A percentile compares a stretch with the other conserved stretches of the same genome.
phyloP scores from a whole-genome alignment of 2,329 filamentous ascomycete species.

The Gremmenia infestans region DNA sequence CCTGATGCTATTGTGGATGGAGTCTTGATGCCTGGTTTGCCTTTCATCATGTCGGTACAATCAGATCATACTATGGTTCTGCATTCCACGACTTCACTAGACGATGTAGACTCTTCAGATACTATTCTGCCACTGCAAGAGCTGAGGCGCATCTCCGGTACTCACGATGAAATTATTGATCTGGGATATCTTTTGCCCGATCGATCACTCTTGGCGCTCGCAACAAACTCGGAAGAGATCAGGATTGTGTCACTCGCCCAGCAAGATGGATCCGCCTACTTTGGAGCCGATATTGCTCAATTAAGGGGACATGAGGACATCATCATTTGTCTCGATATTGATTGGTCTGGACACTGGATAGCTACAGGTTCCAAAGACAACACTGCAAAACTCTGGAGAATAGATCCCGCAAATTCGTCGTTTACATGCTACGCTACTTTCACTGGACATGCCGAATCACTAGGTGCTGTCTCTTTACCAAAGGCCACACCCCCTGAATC shows the following conservation, averaged over 20 bases:
- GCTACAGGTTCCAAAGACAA: slow-evolving; percentile 97
- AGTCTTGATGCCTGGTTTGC: slow-evolving; percentile 58
- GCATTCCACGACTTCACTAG: slow-evolving; percentile 52
- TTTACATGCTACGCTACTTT: slow-evolving; percentile 79
- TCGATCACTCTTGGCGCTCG: slow-evolving; percentile 77
- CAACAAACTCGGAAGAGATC: slow-evolving; percentile 92
- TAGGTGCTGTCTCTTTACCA: slow-evolving; percentile 84
- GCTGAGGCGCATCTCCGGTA: slow-evolving; percentile 82
- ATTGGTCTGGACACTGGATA: slow-evolving; percentile 97
- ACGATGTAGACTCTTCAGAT: slow-evolving; percentile 31
- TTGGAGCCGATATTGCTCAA: slow-evolving; percentile 82
- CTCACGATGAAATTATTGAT: slow-evolving; percentile 97
- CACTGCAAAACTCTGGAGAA: slow-evolving; percentile 81
- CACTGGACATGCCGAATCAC: slow-evolving; percentile 87
- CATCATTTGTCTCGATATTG: slow-evolving; percentile 87
- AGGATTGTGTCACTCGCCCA: slow-evolving; percentile 70
- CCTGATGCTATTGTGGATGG: slow-evolving; percentile 66
- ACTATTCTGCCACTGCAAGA: slow-evolving; percentile 32
- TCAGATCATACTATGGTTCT: slow-evolving; percentile 83
- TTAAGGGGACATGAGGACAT: slow-evolving; percentile 93
- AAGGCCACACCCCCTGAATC: slow-evolving; percentile 61
- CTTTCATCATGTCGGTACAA: slow-evolving; percentile 76
- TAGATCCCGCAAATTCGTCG: slow-evolving; percentile 70
- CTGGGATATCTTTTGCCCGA: slow-evolving; percentile 79
- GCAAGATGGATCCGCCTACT: slow-evolving; percentile 48